A percentile compares a stretch with the other conserved stretches of the same genome.
These are phyloP conservation scores for Candida broadrunensis DNA, from an alignment of 805 yeast genomes.

Conservation along the genomic window DNA sequence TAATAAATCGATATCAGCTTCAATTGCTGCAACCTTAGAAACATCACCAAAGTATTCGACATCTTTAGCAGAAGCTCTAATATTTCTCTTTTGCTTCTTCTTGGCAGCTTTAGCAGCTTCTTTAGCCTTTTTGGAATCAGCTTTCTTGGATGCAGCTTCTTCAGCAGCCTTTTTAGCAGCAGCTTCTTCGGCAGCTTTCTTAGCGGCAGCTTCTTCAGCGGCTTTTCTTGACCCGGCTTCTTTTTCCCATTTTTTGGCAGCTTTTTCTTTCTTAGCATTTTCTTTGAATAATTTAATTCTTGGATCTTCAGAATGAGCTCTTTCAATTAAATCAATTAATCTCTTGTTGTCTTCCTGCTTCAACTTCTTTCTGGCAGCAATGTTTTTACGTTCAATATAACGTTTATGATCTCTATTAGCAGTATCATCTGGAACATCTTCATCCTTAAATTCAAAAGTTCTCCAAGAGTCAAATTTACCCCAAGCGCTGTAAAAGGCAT, in stretches of 20 bases:
- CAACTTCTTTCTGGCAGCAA: conserved; percentile 93
- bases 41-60: conserved; percentile 82
- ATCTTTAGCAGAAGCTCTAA: conserved; percentile 82
- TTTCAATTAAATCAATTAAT: conserved; percentile 78
- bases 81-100: conserved; percentile 92
- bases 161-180: conserved; percentile 76
- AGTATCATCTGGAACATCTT: conserved; percentile 98
- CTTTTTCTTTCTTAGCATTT: conserved; percentile 92
- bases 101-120: conserved; percentile 96
- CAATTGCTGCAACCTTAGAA: conserved; percentile 61
- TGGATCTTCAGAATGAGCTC: conserved; percentile 89
- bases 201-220: conserved; percentile 85
- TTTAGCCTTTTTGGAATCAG: conserved; percentile 74
- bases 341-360: conserved; percentile 97
- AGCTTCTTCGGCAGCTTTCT: conserved; percentile 84
- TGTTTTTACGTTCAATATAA: conserved; percentile 95
- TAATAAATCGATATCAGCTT: conserved; percentile 75
- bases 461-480: conserved; percentile 98
- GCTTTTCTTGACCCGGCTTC: conserved; percentile 97
- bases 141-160: conserved; percentile 58
- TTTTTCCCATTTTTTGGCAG: conserved; percentile 92
- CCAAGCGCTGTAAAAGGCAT: conserved; percentile 87
- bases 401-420: conserved; percentile 99
- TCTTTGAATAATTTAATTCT: conserved; percentile 93
- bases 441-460: conserved; percentile 95